These are phyloP conservation scores for Lanmaoa pseudosensibilis DNA, from an alignment of 768 basidiomycete genomes.

Conservation along the genomic window DNA sequence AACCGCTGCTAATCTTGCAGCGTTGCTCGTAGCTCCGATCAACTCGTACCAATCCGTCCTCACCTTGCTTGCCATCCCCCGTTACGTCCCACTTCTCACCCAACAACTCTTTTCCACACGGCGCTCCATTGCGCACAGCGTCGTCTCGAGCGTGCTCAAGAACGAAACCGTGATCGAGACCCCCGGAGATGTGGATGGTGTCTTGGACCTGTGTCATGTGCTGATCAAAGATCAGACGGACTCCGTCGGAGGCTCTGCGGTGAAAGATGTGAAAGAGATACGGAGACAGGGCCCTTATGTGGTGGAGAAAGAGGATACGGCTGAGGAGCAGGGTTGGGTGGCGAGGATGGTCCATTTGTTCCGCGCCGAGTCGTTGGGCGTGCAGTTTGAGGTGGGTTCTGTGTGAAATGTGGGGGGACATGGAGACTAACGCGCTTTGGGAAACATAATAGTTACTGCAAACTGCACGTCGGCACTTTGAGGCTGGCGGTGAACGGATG, in stretches of 20 bases:
- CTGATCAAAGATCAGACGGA: constrained; percentile 85
- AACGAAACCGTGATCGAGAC: constrained; percentile 95
- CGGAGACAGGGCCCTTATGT: constrained; percentile 60
- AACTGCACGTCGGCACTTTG: constrained; percentile 87
- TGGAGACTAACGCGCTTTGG: not conserved
- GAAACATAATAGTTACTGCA: constrained; percentile 69
- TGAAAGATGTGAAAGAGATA: constrained; percentile 39
- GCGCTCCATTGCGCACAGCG: constrained; percentile 89
- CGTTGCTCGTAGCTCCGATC: constrained; percentile 90
- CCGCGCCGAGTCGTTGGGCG: constrained; percentile 78
- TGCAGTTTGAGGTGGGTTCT: constrained; percentile 80
- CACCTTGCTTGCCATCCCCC: constrained; percentile 93
- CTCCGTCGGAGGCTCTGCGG: constrained; percentile 36
- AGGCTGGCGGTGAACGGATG: constrained; percentile 91
- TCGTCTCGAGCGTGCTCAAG: constrained; percentile 92
- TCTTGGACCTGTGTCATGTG: constrained; percentile 90
- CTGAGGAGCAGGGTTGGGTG: constrained; percentile 99
- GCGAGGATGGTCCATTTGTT: constrained; percentile 98
- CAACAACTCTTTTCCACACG: constrained; percentile 89
- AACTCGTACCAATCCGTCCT: constrained; percentile 96
- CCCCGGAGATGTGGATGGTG: constrained; percentile 91
- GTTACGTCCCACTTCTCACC: constrained; percentile 78
- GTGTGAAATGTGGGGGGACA: not conserved
- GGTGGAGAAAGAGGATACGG: constrained; percentile 84
- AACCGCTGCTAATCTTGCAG: constrained; percentile 87